These are phyloP conservation scores for Diaporthe citri DNA, from an alignment of 2,329 filamentous ascomycete genomes.

Conservation along the genomic window DNA sequence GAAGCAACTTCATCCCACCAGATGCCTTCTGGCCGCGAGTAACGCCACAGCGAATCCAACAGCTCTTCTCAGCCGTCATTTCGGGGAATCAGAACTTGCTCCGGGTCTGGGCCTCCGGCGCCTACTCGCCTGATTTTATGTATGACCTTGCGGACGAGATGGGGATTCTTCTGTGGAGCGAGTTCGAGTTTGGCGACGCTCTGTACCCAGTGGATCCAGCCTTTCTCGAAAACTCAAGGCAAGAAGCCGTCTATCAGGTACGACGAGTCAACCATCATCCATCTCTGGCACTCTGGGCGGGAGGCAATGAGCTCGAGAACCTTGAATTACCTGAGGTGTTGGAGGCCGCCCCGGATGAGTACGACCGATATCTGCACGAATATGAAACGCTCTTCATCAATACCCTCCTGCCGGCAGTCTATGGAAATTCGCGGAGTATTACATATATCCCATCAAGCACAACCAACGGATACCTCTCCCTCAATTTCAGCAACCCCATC, in stretches of 20 bases:
- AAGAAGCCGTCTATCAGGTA: constrained; percentile 71
- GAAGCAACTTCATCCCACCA: constrained; percentile 73
- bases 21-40: constrained; percentile 74
- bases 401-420: constrained; percentile 67
- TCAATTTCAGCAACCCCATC: constrained; percentile 65
- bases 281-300: constrained; percentile 65
- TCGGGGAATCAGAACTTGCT: constrained; percentile 75
- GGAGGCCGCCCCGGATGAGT: constrained; percentile 55
- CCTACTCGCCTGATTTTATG: constrained; percentile 72
- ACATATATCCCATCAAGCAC: constrained; percentile 72
- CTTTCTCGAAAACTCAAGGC: constrained; percentile 67
- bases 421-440: constrained; percentile 69
- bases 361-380: constrained; percentile 58
- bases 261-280: constrained; percentile 73
- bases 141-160: constrained; percentile 73
- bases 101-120: constrained; percentile 71
- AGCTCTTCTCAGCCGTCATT: constrained; percentile 66
- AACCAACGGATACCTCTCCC: constrained; percentile 67
- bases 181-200: constrained; percentile 73
- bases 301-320: constrained; percentile 72
- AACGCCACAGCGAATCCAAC: constrained; percentile 62
- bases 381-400: constrained; percentile 71
- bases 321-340: constrained; percentile 60
- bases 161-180: constrained; percentile 72
- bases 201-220: constrained; percentile 67